Percentiles rank a stretch among this genome's conserved stretches.
Conservation (phyloP, 768 basidiomycete species). For the Auricularia sp. region DNA sequence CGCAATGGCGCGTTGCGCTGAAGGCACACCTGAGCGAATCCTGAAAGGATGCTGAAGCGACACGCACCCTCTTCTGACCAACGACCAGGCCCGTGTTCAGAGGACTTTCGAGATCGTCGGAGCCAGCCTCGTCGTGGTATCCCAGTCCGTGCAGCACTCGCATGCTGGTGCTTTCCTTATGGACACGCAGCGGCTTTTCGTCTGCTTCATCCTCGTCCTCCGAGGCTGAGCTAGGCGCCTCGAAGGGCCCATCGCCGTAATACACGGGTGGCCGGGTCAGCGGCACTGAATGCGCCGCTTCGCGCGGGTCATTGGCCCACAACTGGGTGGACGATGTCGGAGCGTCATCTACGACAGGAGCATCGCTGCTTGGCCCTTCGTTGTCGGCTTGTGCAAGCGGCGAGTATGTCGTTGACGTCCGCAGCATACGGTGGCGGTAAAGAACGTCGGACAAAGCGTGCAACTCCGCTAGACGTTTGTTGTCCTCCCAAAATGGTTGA, state of each 20-base stretch:
- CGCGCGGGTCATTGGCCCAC: background rate
- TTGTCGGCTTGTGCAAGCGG: background rate
- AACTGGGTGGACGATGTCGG: background rate
- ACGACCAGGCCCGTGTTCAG: background rate
- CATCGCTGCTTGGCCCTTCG: background rate
- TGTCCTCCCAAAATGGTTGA: too few species aligned
- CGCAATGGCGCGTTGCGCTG: constrained; percentile 36
- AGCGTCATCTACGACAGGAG: background rate
- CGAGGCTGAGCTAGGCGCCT: constrained; percentile 73
- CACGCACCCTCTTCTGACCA: background rate
- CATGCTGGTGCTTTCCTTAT: background rate
- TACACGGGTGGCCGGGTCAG: constrained; percentile 33
- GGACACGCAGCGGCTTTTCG: constrained; percentile 28
- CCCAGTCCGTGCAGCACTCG: constrained; percentile 28
- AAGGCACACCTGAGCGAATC: background rate
- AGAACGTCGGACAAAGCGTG: too few species aligned
- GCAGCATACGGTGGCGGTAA: too few species aligned
- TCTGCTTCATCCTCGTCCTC: constrained; percentile 41
- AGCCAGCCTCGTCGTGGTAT: background rate
- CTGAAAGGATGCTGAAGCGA: background rate
- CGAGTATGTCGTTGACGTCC: background rate
- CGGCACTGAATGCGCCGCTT: constrained; percentile 9
- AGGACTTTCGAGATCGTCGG: background rate
- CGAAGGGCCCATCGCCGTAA: constrained; percentile 70
- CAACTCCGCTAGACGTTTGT: too few species aligned